Evolutionary conservation across 1,139 yeast species (phyloP).

Genomic region (Diutina scorzettiae): DNA sequence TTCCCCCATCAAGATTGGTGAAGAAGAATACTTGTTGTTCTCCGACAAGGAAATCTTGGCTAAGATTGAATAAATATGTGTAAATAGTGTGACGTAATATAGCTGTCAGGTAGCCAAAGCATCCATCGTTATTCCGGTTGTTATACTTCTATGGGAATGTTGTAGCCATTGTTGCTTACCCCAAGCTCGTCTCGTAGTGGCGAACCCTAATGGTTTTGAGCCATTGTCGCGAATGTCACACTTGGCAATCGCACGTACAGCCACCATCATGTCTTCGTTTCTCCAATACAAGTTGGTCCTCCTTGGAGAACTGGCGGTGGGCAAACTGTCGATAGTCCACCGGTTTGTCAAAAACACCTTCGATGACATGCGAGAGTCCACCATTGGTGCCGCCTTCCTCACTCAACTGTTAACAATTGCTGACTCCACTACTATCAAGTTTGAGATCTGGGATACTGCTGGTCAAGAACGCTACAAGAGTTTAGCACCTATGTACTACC

Average conservation of each 20-base stretch:
- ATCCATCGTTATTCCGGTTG: too few species aligned
- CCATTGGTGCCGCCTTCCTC: conserved; percentile 94
- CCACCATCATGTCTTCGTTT: conserved; percentile 1
- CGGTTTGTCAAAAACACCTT: conserved; percentile 54
- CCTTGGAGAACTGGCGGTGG: conserved; percentile 36
- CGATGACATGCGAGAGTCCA: conserved; percentile 87
- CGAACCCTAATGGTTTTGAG: too few species aligned
- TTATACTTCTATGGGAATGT: too few species aligned
- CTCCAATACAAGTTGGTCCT: conserved; percentile 26
- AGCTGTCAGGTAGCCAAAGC: too few species aligned
- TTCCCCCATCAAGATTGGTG: conserved; percentile 76
- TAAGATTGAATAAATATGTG: conserved; percentile 40
- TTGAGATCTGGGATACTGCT: conserved; percentile 13
- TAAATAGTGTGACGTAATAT: too few species aligned
- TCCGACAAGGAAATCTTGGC: conserved; percentile 93
- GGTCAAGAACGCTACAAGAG: conserved; percentile 12
- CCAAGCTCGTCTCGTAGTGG: too few species aligned
- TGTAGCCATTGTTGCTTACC: too few species aligned
- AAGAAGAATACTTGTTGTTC: conserved; percentile 62
- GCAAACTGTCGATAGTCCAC: conserved; percentile 30
- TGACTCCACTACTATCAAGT: conserved; percentile 10
- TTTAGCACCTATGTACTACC: conserved; percentile 12
- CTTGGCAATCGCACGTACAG: neutral
- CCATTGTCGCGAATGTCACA: neutral
- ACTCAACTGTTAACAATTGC: conserved; percentile 55